These are phyloP conservation scores for Chytriomyces sp. DNA, from an alignment of 192 early-diverging fungal species.

Conservation along the genomic window DNA sequence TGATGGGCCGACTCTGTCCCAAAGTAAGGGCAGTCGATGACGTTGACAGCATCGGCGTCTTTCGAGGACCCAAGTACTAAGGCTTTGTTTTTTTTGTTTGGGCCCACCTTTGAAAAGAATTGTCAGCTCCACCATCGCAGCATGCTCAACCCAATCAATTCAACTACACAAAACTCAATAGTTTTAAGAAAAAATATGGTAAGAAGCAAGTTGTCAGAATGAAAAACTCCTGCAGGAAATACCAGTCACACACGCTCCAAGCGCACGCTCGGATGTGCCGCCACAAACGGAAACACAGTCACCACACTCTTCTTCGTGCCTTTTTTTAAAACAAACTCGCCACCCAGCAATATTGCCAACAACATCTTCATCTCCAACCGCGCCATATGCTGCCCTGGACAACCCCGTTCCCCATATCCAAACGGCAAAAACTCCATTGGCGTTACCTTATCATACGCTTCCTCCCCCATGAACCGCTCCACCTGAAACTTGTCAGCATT, in stretches of 20 bases:
- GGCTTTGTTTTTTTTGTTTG: too few relatives aligned
- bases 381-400: neutral
- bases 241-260: neutral
- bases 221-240: too few relatives aligned
- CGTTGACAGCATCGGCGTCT: too few relatives aligned
- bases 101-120: too few relatives aligned
- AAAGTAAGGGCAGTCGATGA: too few relatives aligned
- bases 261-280: neutral
- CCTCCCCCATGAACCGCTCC: neutral
- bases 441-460: neutral
- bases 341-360: neutral
- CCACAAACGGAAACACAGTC: neutral
- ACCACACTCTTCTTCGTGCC: neutral
- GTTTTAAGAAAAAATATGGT: too few relatives aligned
- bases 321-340: neutral
- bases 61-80: too few relatives aligned
- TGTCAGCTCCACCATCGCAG: too few relatives aligned
- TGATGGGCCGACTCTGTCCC: slow-evolving; percentile 34
- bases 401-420: neutral
- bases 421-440: neutral
- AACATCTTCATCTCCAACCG: neutral
- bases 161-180: too few relatives aligned
- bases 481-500: neutral
- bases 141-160: too few relatives aligned
- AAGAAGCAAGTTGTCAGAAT: too few relatives aligned